phyloP scores from a whole-genome alignment of 2,329 filamentous ascomycete species.

The Exophiala lecanii-corni region DNA sequence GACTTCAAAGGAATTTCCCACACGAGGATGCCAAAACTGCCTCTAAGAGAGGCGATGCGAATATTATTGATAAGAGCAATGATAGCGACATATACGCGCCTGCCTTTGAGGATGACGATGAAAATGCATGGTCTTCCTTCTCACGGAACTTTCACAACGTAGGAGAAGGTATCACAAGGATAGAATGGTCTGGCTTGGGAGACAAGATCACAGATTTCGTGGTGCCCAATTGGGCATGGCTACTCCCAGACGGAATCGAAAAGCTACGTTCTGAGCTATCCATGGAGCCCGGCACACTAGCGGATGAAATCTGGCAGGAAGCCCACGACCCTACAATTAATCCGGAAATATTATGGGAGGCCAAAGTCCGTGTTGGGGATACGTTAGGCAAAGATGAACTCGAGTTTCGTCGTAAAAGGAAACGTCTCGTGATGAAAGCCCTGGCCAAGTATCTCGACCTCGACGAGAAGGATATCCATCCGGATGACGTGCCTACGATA shows the following conservation, averaged over 20 bases:
- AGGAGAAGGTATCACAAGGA: conserved; percentile 37
- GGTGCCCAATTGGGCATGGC: conserved; percentile 75
- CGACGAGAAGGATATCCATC: conserved; percentile 74
- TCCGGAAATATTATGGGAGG: conserved; percentile 80
- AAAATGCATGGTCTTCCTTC: conserved; percentile 47
- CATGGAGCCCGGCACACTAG: conserved; percentile 79
- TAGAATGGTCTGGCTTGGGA: conserved; percentile 42
- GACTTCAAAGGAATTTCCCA: conserved; percentile 13
- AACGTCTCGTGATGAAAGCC: conserved; percentile 63
- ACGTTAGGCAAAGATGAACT: conserved; percentile 81
- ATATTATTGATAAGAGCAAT: conserved; percentile 14
- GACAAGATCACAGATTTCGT: conserved; percentile 64
- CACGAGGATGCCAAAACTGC: conserved; percentile 12
- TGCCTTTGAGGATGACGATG: conserved; percentile 28
- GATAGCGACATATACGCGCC: conserved; percentile 19
- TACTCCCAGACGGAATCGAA: conserved; percentile 68
- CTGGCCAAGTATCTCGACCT: conserved; percentile 79
- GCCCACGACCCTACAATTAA: conserved; percentile 78
- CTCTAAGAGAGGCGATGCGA: conserved; percentile 16
- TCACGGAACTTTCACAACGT: conserved; percentile 42
- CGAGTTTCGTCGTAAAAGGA: conserved; percentile 65
- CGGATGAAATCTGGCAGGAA: conserved; percentile 89
- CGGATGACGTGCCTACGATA: conserved; percentile 87
- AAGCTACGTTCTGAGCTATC: conserved; percentile 87
- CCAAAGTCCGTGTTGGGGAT: conserved; percentile 73